Percentiles rank a stretch among this genome's conserved stretches.
These are phyloP conservation scores for Lentinus brumalis DNA, from an alignment of 768 basidiomycete genomes.

Conservation along the genomic window DNA sequence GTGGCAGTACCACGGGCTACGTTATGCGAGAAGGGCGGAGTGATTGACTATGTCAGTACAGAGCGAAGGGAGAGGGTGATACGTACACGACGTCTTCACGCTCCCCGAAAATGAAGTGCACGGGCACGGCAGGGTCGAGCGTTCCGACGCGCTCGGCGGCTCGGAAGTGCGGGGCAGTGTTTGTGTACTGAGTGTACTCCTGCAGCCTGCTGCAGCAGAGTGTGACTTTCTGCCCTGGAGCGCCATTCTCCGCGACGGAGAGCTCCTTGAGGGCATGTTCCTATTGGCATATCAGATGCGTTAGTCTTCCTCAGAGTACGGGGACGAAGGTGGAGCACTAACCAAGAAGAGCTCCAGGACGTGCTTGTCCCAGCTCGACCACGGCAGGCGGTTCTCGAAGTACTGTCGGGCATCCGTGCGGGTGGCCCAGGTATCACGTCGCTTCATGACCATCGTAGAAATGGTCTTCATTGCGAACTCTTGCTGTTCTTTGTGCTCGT, in stretches of 20 bases:
- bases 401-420: slow-evolving; percentile 10
- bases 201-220: slow-evolving; percentile 12
- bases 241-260: neutral
- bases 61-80: neutral
- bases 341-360: slow-evolving; percentile 16
- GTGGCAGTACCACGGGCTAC: neutral
- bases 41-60: neutral
- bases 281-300: neutral
- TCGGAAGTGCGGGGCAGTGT: slow-evolving; percentile 11
- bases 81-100: slow-evolving; percentile 11
- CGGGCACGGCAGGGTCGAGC: slow-evolving; percentile 5
- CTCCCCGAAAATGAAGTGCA: slow-evolving; percentile 17
- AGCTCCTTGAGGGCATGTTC: slow-evolving; percentile 2
- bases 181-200: slow-evolving; percentile 8
- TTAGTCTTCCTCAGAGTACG: no score
- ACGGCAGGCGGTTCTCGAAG: slow-evolving; percentile 15
- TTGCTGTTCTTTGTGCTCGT: slow-evolving; percentile 4
- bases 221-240: neutral
- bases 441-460: slow-evolving; percentile 4
- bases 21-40: neutral
- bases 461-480: slow-evolving; percentile 6
- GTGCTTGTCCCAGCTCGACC: slow-evolving; percentile 12
- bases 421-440: slow-evolving; percentile 11
- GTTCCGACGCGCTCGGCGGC: slow-evolving; percentile 11
- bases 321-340: neutral